A percentile compares a stretch with the other conserved stretches of the same genome.
Evolutionary conservation across 2,329 filamentous ascomycete species (phyloP).

Genomic region (Monosporascus sp.): DNA sequence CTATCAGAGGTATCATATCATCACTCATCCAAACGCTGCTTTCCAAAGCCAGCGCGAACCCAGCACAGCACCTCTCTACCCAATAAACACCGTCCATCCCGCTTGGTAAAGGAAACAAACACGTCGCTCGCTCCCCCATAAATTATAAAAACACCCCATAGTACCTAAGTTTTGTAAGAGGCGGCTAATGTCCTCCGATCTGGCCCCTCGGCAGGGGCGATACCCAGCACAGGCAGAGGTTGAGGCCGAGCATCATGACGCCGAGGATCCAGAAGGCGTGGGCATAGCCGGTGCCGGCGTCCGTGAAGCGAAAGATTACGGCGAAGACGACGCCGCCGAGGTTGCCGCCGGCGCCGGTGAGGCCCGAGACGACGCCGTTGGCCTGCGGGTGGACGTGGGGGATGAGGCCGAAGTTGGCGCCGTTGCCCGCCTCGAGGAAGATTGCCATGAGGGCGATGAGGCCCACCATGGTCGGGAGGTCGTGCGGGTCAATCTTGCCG

Average conservation of each 20-base stretch:
- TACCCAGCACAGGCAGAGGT: constrained; percentile 56
- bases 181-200: constrained; percentile 36
- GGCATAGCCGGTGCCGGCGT: constrained; percentile 58
- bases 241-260: constrained; percentile 64
- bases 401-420: constrained; percentile 79
- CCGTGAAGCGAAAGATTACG: constrained; percentile 72
- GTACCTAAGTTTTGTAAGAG: no score
- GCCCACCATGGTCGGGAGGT: constrained; percentile 64
- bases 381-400: constrained; percentile 80
- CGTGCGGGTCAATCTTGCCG: constrained; percentile 58
- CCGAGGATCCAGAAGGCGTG: constrained; percentile 79
- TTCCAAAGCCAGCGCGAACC: no score
- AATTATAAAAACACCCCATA: no score
- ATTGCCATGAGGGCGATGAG: constrained; percentile 72
- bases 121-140: no score
- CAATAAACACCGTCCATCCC: no score
- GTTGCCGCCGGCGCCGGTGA: constrained; percentile 77
- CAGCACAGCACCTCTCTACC: no score
- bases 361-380: constrained; percentile 72
- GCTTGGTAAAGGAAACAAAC: no score
- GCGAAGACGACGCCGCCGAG: constrained; percentile 81
- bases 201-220: constrained; percentile 50
- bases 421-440: constrained; percentile 81
- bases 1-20: no score
- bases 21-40: no score